Conservation (phyloP, 108 stramenopile genomes). For the Skeletonema costatum region DNA sequence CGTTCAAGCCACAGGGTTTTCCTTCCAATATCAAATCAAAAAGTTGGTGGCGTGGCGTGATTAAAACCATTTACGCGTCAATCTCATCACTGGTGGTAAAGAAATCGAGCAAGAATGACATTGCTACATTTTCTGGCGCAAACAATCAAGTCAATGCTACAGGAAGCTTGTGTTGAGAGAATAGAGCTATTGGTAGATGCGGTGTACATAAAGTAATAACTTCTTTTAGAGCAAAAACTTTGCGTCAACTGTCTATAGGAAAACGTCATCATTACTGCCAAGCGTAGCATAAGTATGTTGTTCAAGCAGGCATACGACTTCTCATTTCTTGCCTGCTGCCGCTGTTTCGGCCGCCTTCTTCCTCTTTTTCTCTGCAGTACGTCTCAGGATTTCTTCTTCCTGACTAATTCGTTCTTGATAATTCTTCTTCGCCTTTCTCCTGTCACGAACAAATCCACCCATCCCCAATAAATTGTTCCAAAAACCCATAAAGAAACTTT, state of each 20-base stretch:
- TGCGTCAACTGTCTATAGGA: not conserved
- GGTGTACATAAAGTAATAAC: not conserved
- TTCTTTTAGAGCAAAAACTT: not conserved
- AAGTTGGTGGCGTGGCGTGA: conserved; percentile 9
- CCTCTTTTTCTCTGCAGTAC: conserved; percentile 62
- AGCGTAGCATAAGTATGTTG: not conserved
- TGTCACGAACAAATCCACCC: conserved; percentile 79
- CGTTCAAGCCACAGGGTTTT: conserved; percentile 4
- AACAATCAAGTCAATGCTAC: not conserved
- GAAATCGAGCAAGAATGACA: not conserved
- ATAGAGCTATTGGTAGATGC: not conserved
- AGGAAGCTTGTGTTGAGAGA: not conserved
- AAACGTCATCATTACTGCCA: no score
- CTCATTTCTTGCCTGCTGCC: not conserved
- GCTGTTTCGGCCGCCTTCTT: conserved; percentile 25
- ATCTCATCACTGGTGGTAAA: not conserved
- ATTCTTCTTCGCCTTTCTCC: conserved; percentile 69
- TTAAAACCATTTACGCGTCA: conserved; percentile 1
- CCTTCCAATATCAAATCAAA: conserved; percentile 8
- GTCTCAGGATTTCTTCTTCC: conserved; percentile 64
- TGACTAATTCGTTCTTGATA: conserved; percentile 73
- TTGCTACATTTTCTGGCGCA: not conserved
- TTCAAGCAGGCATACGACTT: not conserved
- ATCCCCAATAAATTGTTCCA: conserved; percentile 87
- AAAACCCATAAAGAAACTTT: conserved; percentile 81